Evolutionary conservation across 116 monocot species (phyloP), one percentile per base, ranked within the genome.

Genomic region (Phalaenopsis hybrid): DNA sequence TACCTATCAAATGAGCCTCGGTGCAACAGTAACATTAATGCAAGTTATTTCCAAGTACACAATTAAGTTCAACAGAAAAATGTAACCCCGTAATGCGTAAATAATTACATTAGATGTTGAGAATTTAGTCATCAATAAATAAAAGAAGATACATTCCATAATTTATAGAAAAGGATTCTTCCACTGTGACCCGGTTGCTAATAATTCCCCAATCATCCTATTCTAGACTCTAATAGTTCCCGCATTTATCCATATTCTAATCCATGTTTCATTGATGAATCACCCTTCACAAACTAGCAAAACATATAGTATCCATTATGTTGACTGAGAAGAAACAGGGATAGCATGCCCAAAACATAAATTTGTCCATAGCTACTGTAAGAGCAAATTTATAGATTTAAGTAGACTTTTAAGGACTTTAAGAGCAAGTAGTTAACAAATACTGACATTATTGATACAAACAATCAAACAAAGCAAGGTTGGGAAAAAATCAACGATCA

Each of bases 31-130:
- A 20, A 3, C 20, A 45, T 6, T 6, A 44, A n/a, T 75, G 70
- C 70, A 69, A 69, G 11, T 69, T 69, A 69, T 21, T 69, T 69
- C 33, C 69, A 70, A 70, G 70, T 37, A 61, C 70, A 70, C 34
- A 70, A 70, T 70, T 10, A 70, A 70, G 70, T 70, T 70, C 11
- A 70, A 70, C 31, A 13, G 70, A 70, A 70, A 34, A 0, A 34
- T 33, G 70, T 37, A 70, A 70, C 70, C 33, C 70, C 13, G 13
- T 70, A 37, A 70, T 70, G 70, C 65, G 25, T 70, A 33, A 61
- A n/a, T 61, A 61, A 18, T 61, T 20, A 61, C 21, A 59, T 59
- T 9, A 37, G 70, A 70, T 70, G 11, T 70, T 52, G 34, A 70
- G 70, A 13, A 23, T 70, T 70, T 70, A 70, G 8, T 34, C 15